phyloP scores from a whole-genome alignment of 805 yeast genomes.

The Hanseniaspora guilliermondii region DNA sequence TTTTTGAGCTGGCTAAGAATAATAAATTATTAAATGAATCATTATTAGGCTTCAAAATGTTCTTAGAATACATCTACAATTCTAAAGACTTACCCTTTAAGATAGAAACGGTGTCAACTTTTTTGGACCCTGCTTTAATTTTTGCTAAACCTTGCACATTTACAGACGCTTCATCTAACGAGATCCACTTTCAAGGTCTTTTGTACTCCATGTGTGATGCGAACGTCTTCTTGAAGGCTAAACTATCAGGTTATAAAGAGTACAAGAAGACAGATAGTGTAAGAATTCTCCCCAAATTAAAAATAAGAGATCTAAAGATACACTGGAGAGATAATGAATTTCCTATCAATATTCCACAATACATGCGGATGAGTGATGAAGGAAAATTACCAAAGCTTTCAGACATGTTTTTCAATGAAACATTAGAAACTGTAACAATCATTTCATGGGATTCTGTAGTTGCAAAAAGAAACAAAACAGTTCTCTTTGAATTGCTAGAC shows the following conservation, averaged over 20 bases:
- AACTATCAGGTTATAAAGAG: slow-evolving; percentile 24
- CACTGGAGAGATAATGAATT: slow-evolving; percentile 34
- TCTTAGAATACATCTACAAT: slow-evolving; percentile 8
- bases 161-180: slow-evolving; percentile 21
- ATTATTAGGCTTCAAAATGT: slow-evolving; percentile 11
- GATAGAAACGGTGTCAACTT: slow-evolving; percentile 10
- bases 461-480: slow-evolving; percentile 26
- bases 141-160: slow-evolving; percentile 30
- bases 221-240: slow-evolving; percentile 20
- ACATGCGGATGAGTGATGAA: slow-evolving; percentile 17
- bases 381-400: slow-evolving; percentile 22
- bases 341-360: slow-evolving; percentile 21
- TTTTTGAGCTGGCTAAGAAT: not conserved
- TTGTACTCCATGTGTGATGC: slow-evolving; percentile 6
- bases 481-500: slow-evolving; percentile 30
- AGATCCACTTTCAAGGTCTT: slow-evolving; percentile 23
- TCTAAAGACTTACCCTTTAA: slow-evolving; percentile 6
- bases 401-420: slow-evolving; percentile 29
- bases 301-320: slow-evolving; percentile 29
- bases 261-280: slow-evolving; percentile 22
- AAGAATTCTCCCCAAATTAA: slow-evolving; percentile 21
- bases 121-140: slow-evolving; percentile 19
- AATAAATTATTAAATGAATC: slow-evolving; percentile 9
- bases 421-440: slow-evolving; percentile 29
- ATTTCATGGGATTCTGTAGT: slow-evolving; percentile 34